A percentile compares a stretch with the other conserved stretches of the same genome.
Evolutionary conservation across 306 rosid genomes (phyloP).

Genomic region (Hylodesmum podocarpum): DNA sequence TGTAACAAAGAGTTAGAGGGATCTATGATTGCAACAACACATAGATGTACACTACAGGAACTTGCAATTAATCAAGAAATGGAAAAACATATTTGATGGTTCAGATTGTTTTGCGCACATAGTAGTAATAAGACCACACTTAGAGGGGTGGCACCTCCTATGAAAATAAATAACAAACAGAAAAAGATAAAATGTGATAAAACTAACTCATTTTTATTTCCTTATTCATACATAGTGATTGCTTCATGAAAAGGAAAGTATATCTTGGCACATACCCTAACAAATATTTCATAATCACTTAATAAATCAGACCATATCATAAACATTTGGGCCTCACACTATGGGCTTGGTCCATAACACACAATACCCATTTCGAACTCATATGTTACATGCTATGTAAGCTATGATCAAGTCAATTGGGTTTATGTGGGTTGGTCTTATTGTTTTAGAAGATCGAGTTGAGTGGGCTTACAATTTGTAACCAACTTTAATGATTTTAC

Average conservation of each 20-base stretch:
- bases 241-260: background rate
- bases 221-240: background rate
- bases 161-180: background rate
- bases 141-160: background rate
- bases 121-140: background rate
- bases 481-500: too few relatives aligned
- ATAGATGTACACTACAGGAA: background rate
- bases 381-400: too few relatives aligned
- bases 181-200: background rate
- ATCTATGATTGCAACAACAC: background rate
- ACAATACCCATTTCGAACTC: too few relatives aligned
- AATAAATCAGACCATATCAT: background rate
- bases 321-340: background rate
- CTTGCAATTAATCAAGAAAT: background rate
- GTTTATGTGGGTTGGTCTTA: too few relatives aligned
- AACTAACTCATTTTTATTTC: background rate
- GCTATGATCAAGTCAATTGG: too few relatives aligned
- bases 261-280: background rate
- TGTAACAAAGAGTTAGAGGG: constrained; percentile 3
- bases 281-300: background rate
- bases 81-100: background rate
- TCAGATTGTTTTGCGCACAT: background rate
- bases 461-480: too few relatives aligned
- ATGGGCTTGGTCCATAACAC: background rate
- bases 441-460: too few relatives aligned